A percentile compares a stretch with the other conserved stretches of the same genome.
Conservation (phyloP, 352 stramenopile genomes). For the Phytophthora melonis region DNA sequence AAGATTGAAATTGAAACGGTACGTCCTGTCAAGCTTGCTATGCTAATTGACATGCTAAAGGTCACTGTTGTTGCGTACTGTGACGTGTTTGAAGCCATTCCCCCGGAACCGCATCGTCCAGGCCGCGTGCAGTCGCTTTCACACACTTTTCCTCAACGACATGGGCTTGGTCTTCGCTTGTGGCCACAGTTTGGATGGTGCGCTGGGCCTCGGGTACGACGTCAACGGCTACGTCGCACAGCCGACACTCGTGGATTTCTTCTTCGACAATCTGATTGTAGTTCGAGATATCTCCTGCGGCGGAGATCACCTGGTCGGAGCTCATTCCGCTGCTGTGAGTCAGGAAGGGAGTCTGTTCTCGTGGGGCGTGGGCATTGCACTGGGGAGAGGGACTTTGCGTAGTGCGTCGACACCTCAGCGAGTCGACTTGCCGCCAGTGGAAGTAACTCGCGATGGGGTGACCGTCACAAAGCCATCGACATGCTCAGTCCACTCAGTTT, state of each 20-base stretch:
- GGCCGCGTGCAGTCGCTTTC: conserved; percentile 63
- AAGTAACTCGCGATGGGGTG: neutral
- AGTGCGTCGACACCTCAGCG: conserved; percentile 51
- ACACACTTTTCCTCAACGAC: conserved; percentile 74
- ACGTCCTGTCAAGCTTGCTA: conserved; percentile 1
- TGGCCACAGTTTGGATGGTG: conserved; percentile 60
- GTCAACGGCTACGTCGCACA: conserved; percentile 29
- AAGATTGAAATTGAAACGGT: conserved; percentile 51
- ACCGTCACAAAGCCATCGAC: neutral
- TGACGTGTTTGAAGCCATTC: conserved; percentile 43
- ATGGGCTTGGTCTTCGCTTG: conserved; percentile 71
- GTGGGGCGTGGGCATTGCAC: conserved; percentile 73
- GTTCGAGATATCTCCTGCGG: conserved; percentile 58
- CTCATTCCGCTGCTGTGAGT: conserved; percentile 76
- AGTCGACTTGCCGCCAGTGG: conserved; percentile 33
- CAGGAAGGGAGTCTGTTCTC: conserved; percentile 71
- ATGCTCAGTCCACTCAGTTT: conserved; percentile 40
- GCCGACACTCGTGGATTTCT: conserved; percentile 60
- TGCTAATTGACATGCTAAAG: too few relatives aligned
- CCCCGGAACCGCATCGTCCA: conserved; percentile 70
- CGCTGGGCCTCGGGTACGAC: conserved; percentile 49
- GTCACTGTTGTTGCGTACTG: neutral
- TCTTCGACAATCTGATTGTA: conserved; percentile 57
- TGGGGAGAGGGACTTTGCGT: conserved; percentile 51
- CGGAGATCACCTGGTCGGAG: conserved; percentile 60